Evolutionary conservation across 768 basidiomycete genomes (phyloP), one percentile per base, ranked within the genome.

Genomic region (Sarcomyxa edulis): DNA sequence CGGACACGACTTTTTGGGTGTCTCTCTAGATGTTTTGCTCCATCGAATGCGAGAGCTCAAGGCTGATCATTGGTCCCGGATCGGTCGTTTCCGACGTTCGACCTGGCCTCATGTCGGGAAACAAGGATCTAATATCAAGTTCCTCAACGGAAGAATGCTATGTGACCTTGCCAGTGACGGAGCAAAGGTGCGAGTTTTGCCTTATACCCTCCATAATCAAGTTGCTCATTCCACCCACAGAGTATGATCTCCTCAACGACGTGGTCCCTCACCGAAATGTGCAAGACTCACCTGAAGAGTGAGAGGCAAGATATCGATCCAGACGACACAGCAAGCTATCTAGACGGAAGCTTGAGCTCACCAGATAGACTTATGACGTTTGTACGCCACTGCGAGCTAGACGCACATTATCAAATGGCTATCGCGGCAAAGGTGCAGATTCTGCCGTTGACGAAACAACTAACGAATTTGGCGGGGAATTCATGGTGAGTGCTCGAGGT

Each of bases 221-320:
- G 7, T 29, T 28, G 35, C 19, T 25, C 42, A 30, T 25, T 29
- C 20, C 19, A 3, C 14, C 2, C 12, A 14, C 51, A 95, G 92
- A 83, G 87, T 15, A 95, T 97, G 91, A 98, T 99, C 55, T 65
- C 83, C 1, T 98, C 96, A 3, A 97, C 92, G 4, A 98, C 96
- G 1, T 99, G 96, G 96, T 95, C 94, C 2, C 65, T 98, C 37
- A 91, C 90, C 7, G 96, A 99, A 60, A 97, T 99, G 93, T 93
- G 89, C 63, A 76, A 71, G 45, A 87, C 91, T 1, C 86, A 95
- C 56, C 76, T 99, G 46, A 83, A 84, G 45, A 75, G 77, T 43
- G 82, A 85, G 37, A 70, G 96, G 25, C 85, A 96, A 53, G 96
- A 98, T 46, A 93, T 96, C 45, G 95, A 98, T 53, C 84, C 92